These are phyloP conservation scores for Fusarium euwallaceae DNA, from an alignment of 2,329 filamentous ascomycete species.

Conservation along the genomic window DNA sequence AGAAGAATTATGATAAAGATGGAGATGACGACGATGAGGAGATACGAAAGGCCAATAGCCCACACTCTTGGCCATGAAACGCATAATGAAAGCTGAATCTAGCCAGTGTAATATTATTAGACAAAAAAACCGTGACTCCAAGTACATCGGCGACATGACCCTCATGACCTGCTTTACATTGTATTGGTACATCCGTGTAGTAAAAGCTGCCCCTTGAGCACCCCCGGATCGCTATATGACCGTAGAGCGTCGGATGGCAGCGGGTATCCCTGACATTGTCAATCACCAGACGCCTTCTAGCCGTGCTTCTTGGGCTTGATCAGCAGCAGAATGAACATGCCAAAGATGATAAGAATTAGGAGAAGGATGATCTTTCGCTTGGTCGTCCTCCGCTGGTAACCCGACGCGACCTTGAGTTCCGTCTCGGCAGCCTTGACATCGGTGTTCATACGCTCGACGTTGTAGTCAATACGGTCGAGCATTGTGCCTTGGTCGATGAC, in stretches of 20 bases:
- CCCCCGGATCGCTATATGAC: background rate
- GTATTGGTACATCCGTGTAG: conserved; percentile 48
- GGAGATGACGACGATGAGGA: conserved; percentile 10
- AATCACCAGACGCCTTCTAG: conserved; percentile 32
- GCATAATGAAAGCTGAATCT: conserved; percentile 27
- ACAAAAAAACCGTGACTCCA: conserved; percentile 47
- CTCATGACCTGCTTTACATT: conserved; percentile 47
- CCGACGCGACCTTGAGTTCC: conserved; percentile 88
- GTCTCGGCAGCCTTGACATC: conserved; percentile 95
- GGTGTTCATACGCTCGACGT: conserved; percentile 93
- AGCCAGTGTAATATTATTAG: conserved; percentile 38
- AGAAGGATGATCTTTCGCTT: conserved; percentile 95
- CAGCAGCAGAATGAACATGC: conserved; percentile 85
- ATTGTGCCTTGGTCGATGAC: conserved; percentile 93
- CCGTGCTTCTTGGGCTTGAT: conserved; percentile 79
- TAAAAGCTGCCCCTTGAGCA: conserved; percentile 19
- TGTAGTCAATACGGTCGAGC: conserved; percentile 96
- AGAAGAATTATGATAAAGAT: conserved; percentile 44
- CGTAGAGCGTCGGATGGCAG: conserved; percentile 10
- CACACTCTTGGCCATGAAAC: background rate
- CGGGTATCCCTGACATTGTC: conserved; percentile 32
- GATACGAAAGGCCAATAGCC: conserved; percentile 7
- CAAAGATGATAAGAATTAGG: conserved; percentile 85
- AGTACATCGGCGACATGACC: conserved; percentile 41
- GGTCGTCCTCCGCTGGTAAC: conserved; percentile 88